phyloP scores from a whole-genome alignment of 768 basidiomycete genomes.

The Pulveroboletus frians region DNA sequence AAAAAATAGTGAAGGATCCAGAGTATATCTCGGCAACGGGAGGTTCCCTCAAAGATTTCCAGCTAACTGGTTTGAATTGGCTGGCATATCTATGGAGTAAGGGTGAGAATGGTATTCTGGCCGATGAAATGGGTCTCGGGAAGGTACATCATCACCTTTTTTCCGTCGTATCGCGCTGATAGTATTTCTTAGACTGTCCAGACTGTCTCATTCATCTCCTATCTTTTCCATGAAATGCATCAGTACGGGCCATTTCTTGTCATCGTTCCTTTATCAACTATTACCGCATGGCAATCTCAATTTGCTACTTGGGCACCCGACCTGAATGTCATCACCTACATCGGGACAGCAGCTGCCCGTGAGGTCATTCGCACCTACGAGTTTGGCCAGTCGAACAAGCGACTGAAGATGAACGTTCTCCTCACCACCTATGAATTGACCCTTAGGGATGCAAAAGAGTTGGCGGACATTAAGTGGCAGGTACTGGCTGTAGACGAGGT shows the following conservation, averaged over 20 bases:
- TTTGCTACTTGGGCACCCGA: slow-evolving; percentile 95
- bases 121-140: slow-evolving; percentile 99
- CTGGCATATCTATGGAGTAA: slow-evolving; percentile 94
- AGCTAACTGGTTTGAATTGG: slow-evolving; percentile 97
- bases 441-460: slow-evolving; percentile 81
- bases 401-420: slow-evolving; percentile 94
- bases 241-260: slow-evolving; percentile 98
- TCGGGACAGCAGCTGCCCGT: slow-evolving; percentile 81
- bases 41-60: slow-evolving; percentile 93
- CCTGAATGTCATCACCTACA: slow-evolving; percentile 94
- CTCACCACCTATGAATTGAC: slow-evolving; percentile 97
- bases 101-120: slow-evolving; percentile 93
- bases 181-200: slow-evolving; percentile 69
- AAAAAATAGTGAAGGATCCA: slow-evolving; percentile 83
- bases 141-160: slow-evolving; percentile 49
- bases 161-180: slow-evolving; percentile 10
- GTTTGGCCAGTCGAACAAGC: slow-evolving; percentile 84
- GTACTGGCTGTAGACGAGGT: slow-evolving; percentile 95
- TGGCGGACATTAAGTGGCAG: slow-evolving; percentile 96
- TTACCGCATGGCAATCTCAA: slow-evolving; percentile 96
- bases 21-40: slow-evolving; percentile 75
- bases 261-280: slow-evolving; percentile 95
- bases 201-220: slow-evolving; percentile 91
- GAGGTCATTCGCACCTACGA: slow-evolving; percentile 90
- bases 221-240: slow-evolving; percentile 84